phyloP scores from a whole-genome alignment of 2,329 filamentous ascomycete genomes.

The Botrytis byssoidea region DNA sequence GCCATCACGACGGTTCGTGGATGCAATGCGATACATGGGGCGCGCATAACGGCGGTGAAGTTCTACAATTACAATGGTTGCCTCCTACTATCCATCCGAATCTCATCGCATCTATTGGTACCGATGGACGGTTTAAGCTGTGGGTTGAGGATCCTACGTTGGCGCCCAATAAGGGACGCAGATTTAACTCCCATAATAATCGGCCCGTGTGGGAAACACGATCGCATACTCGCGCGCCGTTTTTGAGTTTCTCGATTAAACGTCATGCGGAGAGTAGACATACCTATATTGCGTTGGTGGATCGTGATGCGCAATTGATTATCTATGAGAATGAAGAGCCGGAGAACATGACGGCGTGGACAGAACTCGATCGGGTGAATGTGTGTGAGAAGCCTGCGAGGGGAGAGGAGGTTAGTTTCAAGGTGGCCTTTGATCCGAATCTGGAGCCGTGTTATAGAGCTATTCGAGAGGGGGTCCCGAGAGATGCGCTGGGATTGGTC shows the following conservation, averaged over 20 bases:
- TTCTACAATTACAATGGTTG: slow-evolving; percentile 92
- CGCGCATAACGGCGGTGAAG: slow-evolving; percentile 85
- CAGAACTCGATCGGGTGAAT: slow-evolving; percentile 70
- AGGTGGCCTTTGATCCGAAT: slow-evolving; percentile 85
- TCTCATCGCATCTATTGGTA: slow-evolving; percentile 81
- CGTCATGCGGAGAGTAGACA: slow-evolving; percentile 75
- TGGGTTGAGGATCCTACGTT: slow-evolving; percentile 91
- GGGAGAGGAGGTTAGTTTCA: slow-evolving; percentile 85
- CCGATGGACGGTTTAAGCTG: slow-evolving; percentile 85
- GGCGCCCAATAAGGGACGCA: slow-evolving; percentile 67
- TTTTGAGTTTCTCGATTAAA: slow-evolving; percentile 80
- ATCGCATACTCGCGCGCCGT: slow-evolving; percentile 45
- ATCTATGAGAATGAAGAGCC: slow-evolving; percentile 84
- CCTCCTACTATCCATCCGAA: slow-evolving; percentile 84
- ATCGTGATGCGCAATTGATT: slow-evolving; percentile 74
- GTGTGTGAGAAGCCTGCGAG: slow-evolving; percentile 69
- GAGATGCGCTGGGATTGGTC: slow-evolving; percentile 75
- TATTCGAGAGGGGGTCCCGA: slow-evolving; percentile 75
- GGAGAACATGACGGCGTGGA: slow-evolving; percentile 76
- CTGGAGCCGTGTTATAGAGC: slow-evolving; percentile 75
- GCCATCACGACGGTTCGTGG: slow-evolving; percentile 75
- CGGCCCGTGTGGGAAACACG: slow-evolving; percentile 49
- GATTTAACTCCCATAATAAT: slow-evolving; percentile 74
- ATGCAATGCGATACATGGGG: slow-evolving; percentile 81
- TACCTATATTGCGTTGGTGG: slow-evolving; percentile 81